Evolutionary conservation across 805 yeast genomes (phyloP), one percentile per base, ranked within the genome.

Genomic region (Barnettozyma siamensis): DNA sequence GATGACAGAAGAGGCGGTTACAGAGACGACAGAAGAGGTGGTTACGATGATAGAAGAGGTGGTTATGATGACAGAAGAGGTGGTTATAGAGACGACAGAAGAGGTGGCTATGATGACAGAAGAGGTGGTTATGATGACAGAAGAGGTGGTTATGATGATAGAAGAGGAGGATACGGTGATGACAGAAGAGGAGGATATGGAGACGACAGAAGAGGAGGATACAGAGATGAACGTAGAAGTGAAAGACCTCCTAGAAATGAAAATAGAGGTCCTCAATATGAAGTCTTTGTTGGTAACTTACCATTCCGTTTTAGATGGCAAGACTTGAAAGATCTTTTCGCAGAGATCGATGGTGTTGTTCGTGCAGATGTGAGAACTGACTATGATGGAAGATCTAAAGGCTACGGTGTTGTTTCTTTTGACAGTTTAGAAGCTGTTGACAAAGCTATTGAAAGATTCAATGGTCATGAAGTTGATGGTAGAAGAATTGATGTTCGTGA

Each of bases 291-390:
- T 33, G 86, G 86, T 26, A 87, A 89, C 60, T 66, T 89, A 48
- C 96, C 98, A 16, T 88, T 73, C 65, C 73, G 83, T n/a, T 69
- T 76, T 32, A 78, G 75, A 49, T 86, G 96, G 95, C 88, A 83
- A 59, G 84, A 83, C 36, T 70, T 89, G 52, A 86, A 88, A 60
- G 96, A 88, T 57, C 65, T 88, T 54, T 86, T 89, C 73, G 74
- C 84, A 51, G 74, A 72, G 35, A 80, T 76, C 45, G 97, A 96
- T 24, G 73, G 69, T 38, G 85, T 89, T n/a, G 67, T 74, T 18
- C 78, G 93, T 41, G 95, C 96, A 2, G 95, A 88, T 58, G 79
- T 89, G 17, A 76, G 76, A 58, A 59, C 67, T 37, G 83, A 78
- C 51, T 69, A 66, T 31, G 69, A 75, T 50, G 94, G 95, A 20